A percentile compares a stretch with the other conserved stretches of the same genome.
These are phyloP conservation scores for Pythium phragmitis DNA, from an alignment of 352 stramenopile species.

Conservation along the genomic window DNA sequence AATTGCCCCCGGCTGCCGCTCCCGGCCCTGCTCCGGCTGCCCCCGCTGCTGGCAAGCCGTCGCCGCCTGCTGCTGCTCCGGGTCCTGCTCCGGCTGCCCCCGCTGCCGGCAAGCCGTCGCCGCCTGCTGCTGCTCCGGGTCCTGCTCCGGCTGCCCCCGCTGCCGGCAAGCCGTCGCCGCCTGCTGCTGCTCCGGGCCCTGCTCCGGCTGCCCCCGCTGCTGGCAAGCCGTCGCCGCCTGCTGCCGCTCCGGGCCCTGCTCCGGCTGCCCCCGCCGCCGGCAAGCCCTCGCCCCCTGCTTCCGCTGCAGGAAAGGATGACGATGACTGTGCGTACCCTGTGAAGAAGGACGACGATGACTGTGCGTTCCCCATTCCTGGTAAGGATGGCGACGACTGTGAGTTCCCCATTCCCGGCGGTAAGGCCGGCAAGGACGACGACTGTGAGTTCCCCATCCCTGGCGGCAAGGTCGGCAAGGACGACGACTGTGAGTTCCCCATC, in stretches of 20 bases:
- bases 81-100: constrained; percentile 2
- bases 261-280: constrained; percentile 4
- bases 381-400: constrained; percentile 28
- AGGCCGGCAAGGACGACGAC: constrained; percentile 15
- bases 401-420: constrained; percentile 14
- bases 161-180: constrained; percentile 9
- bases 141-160: constrained; percentile 11
- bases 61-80: constrained; percentile 9
- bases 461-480: constrained; percentile 5
- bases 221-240: constrained; percentile 10
- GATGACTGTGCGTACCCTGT: constrained; percentile 18
- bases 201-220: constrained; percentile 2
- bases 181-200: constrained; percentile 7
- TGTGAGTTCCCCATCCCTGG: constrained; percentile 18
- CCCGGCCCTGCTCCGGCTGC: constrained; percentile 12
- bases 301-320: background rate
- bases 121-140: background rate
- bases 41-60: constrained; percentile 6
- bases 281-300: constrained; percentile 3
- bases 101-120: constrained; percentile 6
- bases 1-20: constrained; percentile 5
- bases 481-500: constrained; percentile 24
- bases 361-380: constrained; percentile 6
- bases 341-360: constrained; percentile 25
- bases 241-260: constrained; percentile 3